These are phyloP conservation scores for Tulasnella sp. DNA, from an alignment of 768 basidiomycete genomes.

Conservation along the genomic window DNA sequence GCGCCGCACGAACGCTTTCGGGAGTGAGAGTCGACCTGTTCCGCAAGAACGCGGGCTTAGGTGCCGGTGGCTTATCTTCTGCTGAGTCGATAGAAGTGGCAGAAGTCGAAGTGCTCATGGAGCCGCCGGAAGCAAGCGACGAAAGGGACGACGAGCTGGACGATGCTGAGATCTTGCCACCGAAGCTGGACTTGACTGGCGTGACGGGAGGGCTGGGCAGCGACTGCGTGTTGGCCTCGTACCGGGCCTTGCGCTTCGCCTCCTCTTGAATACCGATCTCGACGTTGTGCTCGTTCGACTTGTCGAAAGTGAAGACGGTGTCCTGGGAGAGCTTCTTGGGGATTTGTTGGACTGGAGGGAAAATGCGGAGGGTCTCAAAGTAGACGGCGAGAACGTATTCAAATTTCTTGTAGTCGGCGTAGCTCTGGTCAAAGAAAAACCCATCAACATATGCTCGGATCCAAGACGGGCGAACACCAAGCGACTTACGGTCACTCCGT, in stretches of 20 bases:
- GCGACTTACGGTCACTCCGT: constrained; percentile 35
- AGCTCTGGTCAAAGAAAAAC: neutral
- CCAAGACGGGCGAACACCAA: neutral
- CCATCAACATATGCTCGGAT: neutral
- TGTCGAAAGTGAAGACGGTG: constrained; percentile 28
- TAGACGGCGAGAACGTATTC: constrained; percentile 22
- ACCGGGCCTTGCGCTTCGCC: neutral
- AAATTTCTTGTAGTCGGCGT: constrained; percentile 18
- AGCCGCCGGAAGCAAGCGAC: neutral
- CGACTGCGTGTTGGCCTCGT: neutral
- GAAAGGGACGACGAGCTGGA: constrained; percentile 1
- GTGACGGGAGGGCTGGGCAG: constrained; percentile 2
- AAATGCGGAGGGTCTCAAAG: constrained; percentile 24
- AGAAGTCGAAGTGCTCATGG: constrained; percentile 25
- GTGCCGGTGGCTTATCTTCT: neutral
- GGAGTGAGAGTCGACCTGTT: neutral
- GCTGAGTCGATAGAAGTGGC: neutral
- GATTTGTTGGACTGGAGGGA: constrained; percentile 32
- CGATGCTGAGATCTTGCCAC: neutral
- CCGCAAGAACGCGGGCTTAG: neutral
- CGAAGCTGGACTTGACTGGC: neutral
- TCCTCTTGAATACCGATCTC: constrained; percentile 9
- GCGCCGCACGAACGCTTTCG: neutral
- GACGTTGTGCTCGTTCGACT: constrained; percentile 31
- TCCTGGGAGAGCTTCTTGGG: constrained; percentile 29